phyloP scores from a whole-genome alignment of 1,284 basidiomycete species.

The Heterobasidion occidentale region DNA sequence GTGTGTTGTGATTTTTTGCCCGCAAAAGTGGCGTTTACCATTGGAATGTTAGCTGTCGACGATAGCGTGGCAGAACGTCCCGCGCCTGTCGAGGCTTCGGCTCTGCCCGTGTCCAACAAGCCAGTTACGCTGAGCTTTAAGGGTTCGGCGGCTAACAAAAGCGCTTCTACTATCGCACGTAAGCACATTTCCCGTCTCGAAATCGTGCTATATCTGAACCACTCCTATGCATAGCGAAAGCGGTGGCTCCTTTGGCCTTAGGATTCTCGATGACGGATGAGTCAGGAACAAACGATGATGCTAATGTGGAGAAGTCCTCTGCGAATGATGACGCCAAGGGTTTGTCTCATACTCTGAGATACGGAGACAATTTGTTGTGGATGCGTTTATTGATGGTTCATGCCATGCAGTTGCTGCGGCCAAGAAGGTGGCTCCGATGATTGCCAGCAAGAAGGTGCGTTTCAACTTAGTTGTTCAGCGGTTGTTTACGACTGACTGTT shows the following conservation, averaged over 20 bases:
- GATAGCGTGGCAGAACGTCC: conserved; percentile 11
- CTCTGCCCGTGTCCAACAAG: conserved; percentile 65
- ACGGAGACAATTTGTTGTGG: conserved; percentile 13
- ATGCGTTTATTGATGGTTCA: conserved; percentile 19
- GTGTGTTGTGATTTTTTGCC: conserved; percentile 17
- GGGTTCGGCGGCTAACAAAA: conserved; percentile 34
- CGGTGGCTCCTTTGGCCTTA: conserved; percentile 31
- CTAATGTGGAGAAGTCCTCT: conserved; percentile 16
- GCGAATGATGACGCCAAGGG: conserved; percentile 47
- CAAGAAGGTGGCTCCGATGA: conserved; percentile 77
- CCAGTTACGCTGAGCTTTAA: conserved; percentile 71
- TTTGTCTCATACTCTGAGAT: conserved; percentile 24
- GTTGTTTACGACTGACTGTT: background rate
- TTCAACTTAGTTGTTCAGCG: background rate
- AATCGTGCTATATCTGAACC: background rate
- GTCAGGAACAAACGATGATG: conserved; percentile 32
- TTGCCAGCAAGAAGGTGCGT: conserved; percentile 82
- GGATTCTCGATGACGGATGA: conserved; percentile 42
- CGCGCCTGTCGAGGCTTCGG: conserved; percentile 43
- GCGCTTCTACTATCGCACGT: conserved; percentile 19
- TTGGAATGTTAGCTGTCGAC: conserved; percentile 4
- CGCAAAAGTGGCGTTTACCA: background rate
- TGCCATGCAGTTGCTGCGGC: conserved; percentile 41
- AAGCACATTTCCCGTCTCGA: background rate
- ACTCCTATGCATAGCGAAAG: conserved; percentile 14